Evolutionary conservation across 2,329 filamentous ascomycete species (phyloP).

Genomic region (Fusarium hainanense): DNA sequence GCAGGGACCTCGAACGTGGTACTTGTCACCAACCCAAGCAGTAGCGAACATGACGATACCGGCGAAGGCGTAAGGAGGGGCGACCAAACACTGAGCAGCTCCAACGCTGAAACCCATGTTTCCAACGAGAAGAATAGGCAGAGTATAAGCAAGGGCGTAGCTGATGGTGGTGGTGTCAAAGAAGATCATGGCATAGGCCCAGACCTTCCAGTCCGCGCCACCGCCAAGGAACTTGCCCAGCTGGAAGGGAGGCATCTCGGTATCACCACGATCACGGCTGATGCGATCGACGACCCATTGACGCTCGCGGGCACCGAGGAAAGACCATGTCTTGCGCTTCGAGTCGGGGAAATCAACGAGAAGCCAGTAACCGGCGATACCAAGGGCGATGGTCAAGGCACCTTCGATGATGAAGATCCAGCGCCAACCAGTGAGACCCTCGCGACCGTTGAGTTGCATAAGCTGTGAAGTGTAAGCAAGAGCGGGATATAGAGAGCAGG

Average conservation of each 20-base stretch:
- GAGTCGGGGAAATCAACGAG: conserved; percentile 74
- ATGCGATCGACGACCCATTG: conserved; percentile 66
- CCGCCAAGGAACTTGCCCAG: conserved; percentile 59
- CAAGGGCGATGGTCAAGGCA: conserved; percentile 65
- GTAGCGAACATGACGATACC: conserved; percentile 70
- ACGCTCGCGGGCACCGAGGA: conserved; percentile 63
- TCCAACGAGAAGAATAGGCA: conserved; percentile 76
- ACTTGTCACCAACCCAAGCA: conserved; percentile 75
- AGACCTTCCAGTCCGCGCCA: conserved; percentile 67
- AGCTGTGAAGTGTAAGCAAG: conserved; percentile 50
- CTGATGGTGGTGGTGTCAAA: conserved; percentile 76
- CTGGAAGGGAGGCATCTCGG: conserved; percentile 64
- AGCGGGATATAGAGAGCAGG: background rate
- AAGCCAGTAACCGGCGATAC: conserved; percentile 63
- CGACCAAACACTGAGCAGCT: conserved; percentile 75
- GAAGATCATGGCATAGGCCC: conserved; percentile 70
- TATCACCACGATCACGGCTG: conserved; percentile 67
- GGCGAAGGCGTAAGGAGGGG: conserved; percentile 75
- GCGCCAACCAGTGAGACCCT: conserved; percentile 68
- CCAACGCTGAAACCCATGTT: conserved; percentile 74
- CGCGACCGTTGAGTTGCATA: conserved; percentile 71
- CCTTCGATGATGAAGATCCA: conserved; percentile 74
- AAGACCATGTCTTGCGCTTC: conserved; percentile 61
- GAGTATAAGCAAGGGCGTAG: conserved; percentile 82
- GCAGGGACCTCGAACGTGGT: conserved; percentile 72